Evolutionary conservation across 108 stramenopile genomes (phyloP).

Genomic region (Parietichytrium sp.): DNA sequence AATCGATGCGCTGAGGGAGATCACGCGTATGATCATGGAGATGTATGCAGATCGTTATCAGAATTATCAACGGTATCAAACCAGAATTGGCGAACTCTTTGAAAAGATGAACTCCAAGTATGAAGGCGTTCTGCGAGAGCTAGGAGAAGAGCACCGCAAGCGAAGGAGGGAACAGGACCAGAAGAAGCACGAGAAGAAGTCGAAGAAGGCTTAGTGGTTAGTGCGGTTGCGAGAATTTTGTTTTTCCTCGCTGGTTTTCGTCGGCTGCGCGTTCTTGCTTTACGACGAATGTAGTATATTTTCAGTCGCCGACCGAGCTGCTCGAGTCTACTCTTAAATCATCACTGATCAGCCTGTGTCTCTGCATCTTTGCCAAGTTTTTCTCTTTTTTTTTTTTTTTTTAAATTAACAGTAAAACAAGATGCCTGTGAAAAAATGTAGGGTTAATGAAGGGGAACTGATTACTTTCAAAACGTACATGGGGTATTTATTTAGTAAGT

Average conservation of each 20-base stretch:
- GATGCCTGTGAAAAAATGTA: too few relatives aligned
- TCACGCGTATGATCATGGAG: neutral
- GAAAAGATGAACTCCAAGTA: neutral
- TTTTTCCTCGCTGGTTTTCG: too few relatives aligned
- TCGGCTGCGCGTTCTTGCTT: too few relatives aligned
- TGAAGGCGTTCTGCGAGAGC: neutral
- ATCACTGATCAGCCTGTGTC: too few relatives aligned
- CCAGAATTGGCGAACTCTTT: neutral
- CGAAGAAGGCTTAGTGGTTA: too few relatives aligned
- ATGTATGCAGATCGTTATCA: neutral
- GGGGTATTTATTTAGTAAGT: constrained; percentile 45
- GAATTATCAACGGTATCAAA: neutral
- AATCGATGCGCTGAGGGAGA: neutral
- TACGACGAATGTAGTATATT: too few relatives aligned
- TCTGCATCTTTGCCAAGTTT: too few relatives aligned
- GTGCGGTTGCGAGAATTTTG: too few relatives aligned
- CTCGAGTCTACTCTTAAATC: too few relatives aligned
- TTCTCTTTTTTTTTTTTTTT: too few relatives aligned
- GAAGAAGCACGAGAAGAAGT: neutral
- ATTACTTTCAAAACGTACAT: neutral
- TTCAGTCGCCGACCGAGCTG: too few relatives aligned
- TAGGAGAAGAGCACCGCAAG: neutral
- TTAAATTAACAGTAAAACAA: too few relatives aligned
- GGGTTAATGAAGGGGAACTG: neutral
- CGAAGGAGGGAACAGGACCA: neutral